Evolutionary conservation across 768 basidiomycete genomes (phyloP), one percentile per base, ranked within the genome.

Genomic region (Cyclocybe aegerita): DNA sequence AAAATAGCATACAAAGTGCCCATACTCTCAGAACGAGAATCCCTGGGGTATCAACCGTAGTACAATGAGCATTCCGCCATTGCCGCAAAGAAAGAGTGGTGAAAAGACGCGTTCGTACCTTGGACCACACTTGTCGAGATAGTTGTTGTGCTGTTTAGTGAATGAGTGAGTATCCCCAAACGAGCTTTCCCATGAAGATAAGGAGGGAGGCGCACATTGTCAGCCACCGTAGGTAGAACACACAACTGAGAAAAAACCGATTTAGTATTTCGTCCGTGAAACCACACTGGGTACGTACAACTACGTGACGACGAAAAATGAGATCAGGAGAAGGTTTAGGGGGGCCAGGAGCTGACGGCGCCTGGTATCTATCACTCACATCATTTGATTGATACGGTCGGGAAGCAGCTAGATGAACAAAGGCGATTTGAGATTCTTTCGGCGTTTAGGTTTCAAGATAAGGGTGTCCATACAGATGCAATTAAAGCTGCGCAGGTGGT

Each of bases 191-290:
- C 11, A 29, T n/a, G 6, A 14, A 2, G 1, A 30, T 2, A 37
- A 32, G 4, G 32, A 31, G 9, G 11, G 17, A 45, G 39, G 9
- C 60, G 48, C 52, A 65, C 60, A 55, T 45, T 9, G 60, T 51
- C 4, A 65, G 59, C 65, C 63, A 67, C n/a, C 65, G 60, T 35
- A 67, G 61, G 39, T 60, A 67, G 48, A 67, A 67, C 43, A 60
- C 48, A 37, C 65, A 67, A 46, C 64, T 67, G 36, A 6, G 16
- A 15, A 16, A 39, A 40, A 44, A 3, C 3, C 34, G 14, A 38
- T 35, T 32, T 15, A 34, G 45, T 4, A 7, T 9, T 12, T 4
- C 29, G 7, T 31, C 17, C 7, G 32, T 36, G 12, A 15, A 33
- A 12, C 3, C 3, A n/a, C 34, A 48, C n/a, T 14, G 29, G 9